Evolutionary conservation across 306 rosid species (phyloP).

Genomic region (Corylus heterophylla): DNA sequence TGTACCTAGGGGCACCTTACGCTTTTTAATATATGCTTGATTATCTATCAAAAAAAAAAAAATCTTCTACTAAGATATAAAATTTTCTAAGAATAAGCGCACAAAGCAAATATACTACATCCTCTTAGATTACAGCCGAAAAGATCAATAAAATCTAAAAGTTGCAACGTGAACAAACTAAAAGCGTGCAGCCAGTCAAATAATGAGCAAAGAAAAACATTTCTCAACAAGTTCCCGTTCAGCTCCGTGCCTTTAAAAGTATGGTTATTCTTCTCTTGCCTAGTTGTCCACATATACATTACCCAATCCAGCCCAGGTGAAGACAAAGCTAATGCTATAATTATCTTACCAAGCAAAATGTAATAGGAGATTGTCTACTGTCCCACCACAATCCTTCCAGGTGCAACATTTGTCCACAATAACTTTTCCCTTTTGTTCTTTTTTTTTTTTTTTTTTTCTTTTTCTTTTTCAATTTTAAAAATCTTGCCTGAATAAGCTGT

Average conservation of each 20-base stretch:
- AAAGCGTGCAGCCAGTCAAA: background rate
- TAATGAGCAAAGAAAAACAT: background rate
- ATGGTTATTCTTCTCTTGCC: background rate
- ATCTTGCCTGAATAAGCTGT: background rate
- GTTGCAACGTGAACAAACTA: background rate
- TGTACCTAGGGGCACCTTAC: no score
- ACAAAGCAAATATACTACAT: background rate
- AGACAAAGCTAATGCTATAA: background rate
- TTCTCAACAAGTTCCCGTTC: background rate
- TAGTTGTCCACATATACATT: background rate
- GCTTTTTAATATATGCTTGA: no score
- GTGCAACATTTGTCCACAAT: background rate
- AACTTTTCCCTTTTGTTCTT: background rate
- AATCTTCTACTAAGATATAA: background rate
- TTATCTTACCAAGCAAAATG: background rate
- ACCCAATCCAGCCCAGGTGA: background rate
- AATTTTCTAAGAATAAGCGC: background rate
- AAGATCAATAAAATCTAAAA: background rate
- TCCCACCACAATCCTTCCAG: background rate
- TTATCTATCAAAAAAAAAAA: no score
- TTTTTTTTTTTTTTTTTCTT: background rate
- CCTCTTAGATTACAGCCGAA: background rate
- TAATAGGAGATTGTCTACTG: background rate
- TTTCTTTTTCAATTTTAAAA: background rate
- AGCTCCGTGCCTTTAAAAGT: background rate